Percentiles rank a stretch among this genome's conserved stretches.
phyloP scores from a whole-genome alignment of 2,329 filamentous ascomycete species.

The Thelonectria discophora region DNA sequence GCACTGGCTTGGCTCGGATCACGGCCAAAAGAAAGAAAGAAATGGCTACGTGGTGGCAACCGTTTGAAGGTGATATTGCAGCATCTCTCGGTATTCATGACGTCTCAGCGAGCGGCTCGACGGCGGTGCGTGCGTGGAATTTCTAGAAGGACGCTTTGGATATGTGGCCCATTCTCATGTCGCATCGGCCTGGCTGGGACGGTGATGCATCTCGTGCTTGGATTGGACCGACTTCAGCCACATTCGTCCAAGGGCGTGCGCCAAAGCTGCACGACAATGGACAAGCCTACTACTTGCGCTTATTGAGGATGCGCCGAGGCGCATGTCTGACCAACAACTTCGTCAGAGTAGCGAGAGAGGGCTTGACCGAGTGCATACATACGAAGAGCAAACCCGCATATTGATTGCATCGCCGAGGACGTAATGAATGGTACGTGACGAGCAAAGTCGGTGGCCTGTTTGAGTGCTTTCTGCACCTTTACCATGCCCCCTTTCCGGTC shows the following conservation, averaged over 20 bases:
- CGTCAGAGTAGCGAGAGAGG: slow-evolving; percentile 11
- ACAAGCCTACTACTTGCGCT: slow-evolving; percentile 9
- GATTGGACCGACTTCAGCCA: slow-evolving; percentile 28
- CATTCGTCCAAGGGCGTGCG: slow-evolving; percentile 13
- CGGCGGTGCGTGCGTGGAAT: slow-evolving; percentile 27
- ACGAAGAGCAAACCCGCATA: slow-evolving; percentile 11
- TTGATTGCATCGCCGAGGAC: slow-evolving; percentile 15
- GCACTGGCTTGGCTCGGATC: neutral
- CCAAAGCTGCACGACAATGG: slow-evolving; percentile 25
- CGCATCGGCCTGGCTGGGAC: slow-evolving; percentile 11
- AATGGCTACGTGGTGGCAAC: neutral
- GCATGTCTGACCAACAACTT: slow-evolving; percentile 18
- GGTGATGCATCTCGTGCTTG: slow-evolving; percentile 16
- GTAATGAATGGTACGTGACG: slow-evolving; percentile 23
- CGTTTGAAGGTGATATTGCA: slow-evolving; percentile 4
- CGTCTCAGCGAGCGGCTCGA: slow-evolving; percentile 14
- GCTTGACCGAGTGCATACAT: slow-evolving; percentile 9
- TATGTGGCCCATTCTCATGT: slow-evolving; percentile 9
- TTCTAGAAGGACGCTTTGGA: slow-evolving; percentile 32
- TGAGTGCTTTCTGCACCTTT: slow-evolving; percentile 21
- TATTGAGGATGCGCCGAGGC: slow-evolving; percentile 23
- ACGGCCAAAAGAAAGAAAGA: too few relatives aligned
- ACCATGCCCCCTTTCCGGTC: slow-evolving; percentile 17
- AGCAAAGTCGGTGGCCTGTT: slow-evolving; percentile 24
- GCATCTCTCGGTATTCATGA: slow-evolving; percentile 9